phyloP scores from a whole-genome alignment of 2,329 filamentous ascomycete genomes.

The Setomelanomma holmii region DNA sequence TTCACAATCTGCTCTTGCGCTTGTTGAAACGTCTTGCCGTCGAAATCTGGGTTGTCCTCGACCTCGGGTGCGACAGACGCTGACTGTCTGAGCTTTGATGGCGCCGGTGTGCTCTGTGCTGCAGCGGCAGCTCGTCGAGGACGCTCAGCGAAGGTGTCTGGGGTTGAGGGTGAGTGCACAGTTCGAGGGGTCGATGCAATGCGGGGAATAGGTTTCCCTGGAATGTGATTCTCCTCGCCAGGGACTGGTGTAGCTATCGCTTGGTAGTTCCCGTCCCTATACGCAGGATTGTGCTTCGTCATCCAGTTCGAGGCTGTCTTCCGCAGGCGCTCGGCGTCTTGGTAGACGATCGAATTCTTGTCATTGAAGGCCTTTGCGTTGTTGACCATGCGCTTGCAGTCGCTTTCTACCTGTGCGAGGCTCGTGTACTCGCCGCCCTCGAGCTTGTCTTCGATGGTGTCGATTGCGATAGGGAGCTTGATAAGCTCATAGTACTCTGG shows the following conservation, averaged over 20 bases:
- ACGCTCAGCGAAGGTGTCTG: slow-evolving; percentile 33
- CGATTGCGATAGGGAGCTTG: slow-evolving; percentile 78
- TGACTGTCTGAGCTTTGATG: slow-evolving; percentile 42
- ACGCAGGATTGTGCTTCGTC: slow-evolving; percentile 85
- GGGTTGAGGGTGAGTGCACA: slow-evolving; percentile 27
- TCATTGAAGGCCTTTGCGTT: slow-evolving; percentile 88
- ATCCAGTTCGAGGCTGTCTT: slow-evolving; percentile 89
- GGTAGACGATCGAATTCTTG: slow-evolving; percentile 73
- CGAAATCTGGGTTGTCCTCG: slow-evolving; percentile 25
- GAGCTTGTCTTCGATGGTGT: slow-evolving; percentile 78
- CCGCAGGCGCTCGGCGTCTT: slow-evolving; percentile 84
- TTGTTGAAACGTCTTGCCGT: slow-evolving; percentile 77
- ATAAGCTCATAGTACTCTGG: slow-evolving; percentile 81
- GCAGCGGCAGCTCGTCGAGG: slow-evolving; percentile 44
- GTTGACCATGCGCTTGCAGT: slow-evolving; percentile 84
- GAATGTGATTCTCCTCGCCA: slow-evolving; percentile 53
- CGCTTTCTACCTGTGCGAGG: slow-evolving; percentile 79
- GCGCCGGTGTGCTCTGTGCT: slow-evolving; percentile 40
- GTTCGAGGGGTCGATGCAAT: slow-evolving; percentile 33
- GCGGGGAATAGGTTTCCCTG: slow-evolving; percentile 37
- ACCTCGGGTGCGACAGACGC: slow-evolving; percentile 31
- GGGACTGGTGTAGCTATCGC: slow-evolving; percentile 78
- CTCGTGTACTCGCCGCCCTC: slow-evolving; percentile 71
- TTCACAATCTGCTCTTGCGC: slow-evolving; percentile 86
- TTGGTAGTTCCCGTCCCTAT: slow-evolving; percentile 70